Conservation (phyloP, 176 grass and related monocot species). For the barley (Hordeum vulgare) region DNA sequence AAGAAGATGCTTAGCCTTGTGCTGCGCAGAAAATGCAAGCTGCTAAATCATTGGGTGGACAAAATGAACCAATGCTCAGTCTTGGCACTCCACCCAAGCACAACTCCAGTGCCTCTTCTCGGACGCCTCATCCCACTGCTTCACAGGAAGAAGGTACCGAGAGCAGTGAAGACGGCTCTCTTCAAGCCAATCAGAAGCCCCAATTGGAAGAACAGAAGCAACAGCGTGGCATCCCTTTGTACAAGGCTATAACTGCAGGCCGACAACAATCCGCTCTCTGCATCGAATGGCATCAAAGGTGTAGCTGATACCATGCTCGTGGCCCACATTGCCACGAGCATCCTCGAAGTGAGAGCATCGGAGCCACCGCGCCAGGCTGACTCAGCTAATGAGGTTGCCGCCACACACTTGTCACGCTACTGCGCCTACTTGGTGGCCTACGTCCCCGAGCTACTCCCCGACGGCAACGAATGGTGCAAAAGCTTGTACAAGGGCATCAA, state of each 20-base stretch:
- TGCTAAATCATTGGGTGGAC: not conserved
- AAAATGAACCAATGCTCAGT: not conserved
- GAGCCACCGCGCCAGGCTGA: no score
- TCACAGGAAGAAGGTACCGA: not conserved
- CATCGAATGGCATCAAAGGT: not conserved
- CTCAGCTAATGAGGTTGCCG: not conserved
- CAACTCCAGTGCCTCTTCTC: not conserved
- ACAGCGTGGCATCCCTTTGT: not conserved
- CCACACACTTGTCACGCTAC: not conserved
- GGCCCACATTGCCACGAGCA: conserved; percentile 6
- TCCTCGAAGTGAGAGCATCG: not conserved
- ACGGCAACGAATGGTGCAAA: not conserved
- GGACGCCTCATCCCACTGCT: not conserved
- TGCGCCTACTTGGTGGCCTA: not conserved
- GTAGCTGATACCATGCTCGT: not conserved
- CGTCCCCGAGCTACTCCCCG: not conserved
- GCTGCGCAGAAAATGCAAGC: not conserved
- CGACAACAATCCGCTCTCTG: not conserved
- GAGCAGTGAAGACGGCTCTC: not conserved
- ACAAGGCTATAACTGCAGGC: not conserved
- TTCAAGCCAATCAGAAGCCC: not conserved
- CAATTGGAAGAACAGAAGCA: not conserved
- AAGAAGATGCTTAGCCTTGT: not conserved
- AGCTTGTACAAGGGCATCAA: not conserved
- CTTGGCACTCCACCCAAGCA: not conserved